phyloP scores from a whole-genome alignment of 768 basidiomycete species.

The Suillus paluster region DNA sequence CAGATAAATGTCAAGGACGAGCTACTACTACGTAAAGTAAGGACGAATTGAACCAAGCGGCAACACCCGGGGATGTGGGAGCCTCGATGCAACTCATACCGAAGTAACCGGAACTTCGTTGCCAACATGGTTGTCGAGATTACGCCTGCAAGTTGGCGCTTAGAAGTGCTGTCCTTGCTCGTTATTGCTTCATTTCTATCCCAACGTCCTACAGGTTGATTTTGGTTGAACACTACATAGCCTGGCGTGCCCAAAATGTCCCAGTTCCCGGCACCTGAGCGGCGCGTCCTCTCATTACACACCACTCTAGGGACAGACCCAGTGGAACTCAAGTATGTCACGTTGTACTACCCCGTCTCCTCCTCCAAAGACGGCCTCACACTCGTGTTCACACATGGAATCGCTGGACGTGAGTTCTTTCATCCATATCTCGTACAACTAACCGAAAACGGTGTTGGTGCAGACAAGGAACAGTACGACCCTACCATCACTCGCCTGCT shows the following conservation, averaged over 20 bases:
- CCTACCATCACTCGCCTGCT: slow-evolving; percentile 13
- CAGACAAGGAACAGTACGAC: slow-evolving; percentile 37
- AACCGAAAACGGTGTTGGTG: neutral
- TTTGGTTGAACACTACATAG: neutral
- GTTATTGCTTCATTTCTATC: too few species aligned
- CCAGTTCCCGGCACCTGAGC: slow-evolving; percentile 16
- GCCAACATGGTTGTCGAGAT: neutral
- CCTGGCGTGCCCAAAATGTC: slow-evolving; percentile 1
- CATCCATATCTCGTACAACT: neutral
- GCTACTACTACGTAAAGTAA: too few species aligned
- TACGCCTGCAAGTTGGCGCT: neutral
- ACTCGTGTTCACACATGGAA: slow-evolving; percentile 31
- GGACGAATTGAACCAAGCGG: neutral
- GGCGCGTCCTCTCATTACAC: slow-evolving; percentile 19
- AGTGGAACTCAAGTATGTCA: slow-evolving; percentile 24
- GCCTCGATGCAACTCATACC: slow-evolving; percentile 3
- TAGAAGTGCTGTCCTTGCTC: neutral
- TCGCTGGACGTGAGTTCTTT: slow-evolving; percentile 28
- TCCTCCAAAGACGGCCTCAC: slow-evolving; percentile 21
- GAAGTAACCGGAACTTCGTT: neutral
- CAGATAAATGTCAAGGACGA: too few species aligned
- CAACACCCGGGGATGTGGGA: neutral
- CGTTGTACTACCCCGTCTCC: slow-evolving; percentile 31
- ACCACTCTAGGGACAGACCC: slow-evolving; percentile 21
- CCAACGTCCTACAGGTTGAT: neutral